Conservation (phyloP, 2,329 filamentous ascomycete species). For the Mycocentrospora acerina region DNA sequence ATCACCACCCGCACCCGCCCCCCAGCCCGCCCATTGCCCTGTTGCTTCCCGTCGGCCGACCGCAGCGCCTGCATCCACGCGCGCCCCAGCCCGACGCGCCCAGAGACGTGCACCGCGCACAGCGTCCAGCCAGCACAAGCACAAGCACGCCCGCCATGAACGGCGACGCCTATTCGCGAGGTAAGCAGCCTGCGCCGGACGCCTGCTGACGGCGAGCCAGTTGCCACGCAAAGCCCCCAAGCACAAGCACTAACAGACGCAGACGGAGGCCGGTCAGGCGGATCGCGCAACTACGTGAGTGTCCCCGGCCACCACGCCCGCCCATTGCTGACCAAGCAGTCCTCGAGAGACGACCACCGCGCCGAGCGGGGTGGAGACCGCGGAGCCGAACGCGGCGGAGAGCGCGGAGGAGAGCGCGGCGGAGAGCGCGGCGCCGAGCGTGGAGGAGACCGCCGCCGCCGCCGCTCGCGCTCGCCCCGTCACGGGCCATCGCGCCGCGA, state of each 20-base stretch:
- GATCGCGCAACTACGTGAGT: conserved; percentile 45
- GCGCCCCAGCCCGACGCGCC: too few relatives aligned
- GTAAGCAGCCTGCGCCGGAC: conserved; percentile 52
- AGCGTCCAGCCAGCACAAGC: conserved; percentile 15
- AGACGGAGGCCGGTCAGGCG: conserved; percentile 42
- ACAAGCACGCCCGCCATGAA: conserved; percentile 62
- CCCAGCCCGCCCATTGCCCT: conserved; percentile 11
- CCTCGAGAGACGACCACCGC: conserved; percentile 35
- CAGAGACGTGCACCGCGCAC: too few relatives aligned
- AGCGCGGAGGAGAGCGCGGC: conserved; percentile 5
- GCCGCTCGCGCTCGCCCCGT: conserved; percentile 85
- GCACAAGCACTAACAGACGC: conserved; percentile 31
- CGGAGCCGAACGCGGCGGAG: background rate
- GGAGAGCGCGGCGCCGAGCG: conserved; percentile 28
- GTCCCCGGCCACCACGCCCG: conserved; percentile 11
- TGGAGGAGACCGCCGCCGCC: conserved; percentile 49
- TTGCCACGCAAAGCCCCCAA: conserved; percentile 19
- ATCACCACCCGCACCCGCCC: too few relatives aligned
- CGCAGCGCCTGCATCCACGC: conserved; percentile 6
- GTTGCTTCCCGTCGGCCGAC: conserved; percentile 17
- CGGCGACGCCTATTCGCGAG: conserved; percentile 81
- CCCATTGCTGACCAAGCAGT: conserved; percentile 29
- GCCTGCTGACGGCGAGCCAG: conserved; percentile 41
- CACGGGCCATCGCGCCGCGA: conserved; percentile 67
- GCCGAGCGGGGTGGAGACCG: conserved; percentile 12